Base-by-base conservation (phyloP, 2,329 filamentous ascomycete genomes). In the Pseudogymnoascus sp. region DNA sequence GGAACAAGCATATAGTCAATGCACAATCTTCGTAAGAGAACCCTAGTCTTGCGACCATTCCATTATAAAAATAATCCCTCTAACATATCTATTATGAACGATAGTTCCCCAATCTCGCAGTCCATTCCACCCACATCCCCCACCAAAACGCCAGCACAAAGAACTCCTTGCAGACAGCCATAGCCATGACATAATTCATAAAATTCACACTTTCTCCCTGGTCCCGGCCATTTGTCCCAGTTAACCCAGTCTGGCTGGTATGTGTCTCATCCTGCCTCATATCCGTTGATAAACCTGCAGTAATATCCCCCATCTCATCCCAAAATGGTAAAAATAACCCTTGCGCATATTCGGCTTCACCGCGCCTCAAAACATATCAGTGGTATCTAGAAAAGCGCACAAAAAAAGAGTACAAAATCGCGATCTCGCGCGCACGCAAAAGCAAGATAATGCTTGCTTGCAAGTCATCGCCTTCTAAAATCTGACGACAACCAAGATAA, bases 21-120 rank as follows among this genome's bases (percentile, higher is more conserved):
- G 27, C 58, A 18, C 36, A 36, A 15, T 52, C 45, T 52, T 42
- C 36, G 39, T 52, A 29, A 42, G 52, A 65, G 60, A 61, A 33
- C 59, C 52, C 21, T 21, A 27, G 39, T 52, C 58, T 60, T 52
- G 45, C 61, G 36, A 33, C 39, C 5, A 33, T 39, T 27, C 59
- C 59, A 62, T 52, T 58, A 42, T 29, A 45, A 18, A 31, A 55
- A 12, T 18, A 55, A 12, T 18, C 45, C 45, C 33, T 55, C 45
- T 55, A 55, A 55, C 29, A 55, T 55, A 55, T 55, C 45, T 55
- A 55, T 55, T 55, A 33, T 55, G 45, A 55, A 55, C 45, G 45
- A 55, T 29, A 2, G 45, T 35, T 10, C 33, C 45, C 45, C n/a
- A 55, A 31, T 31, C 25, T 52, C 25, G 25, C 45, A 15, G 12